A percentile compares a stretch with the other conserved stretches of the same genome.
Conservation (phyloP, 352 stramenopile species). For the Sclerospora graminicola region DNA sequence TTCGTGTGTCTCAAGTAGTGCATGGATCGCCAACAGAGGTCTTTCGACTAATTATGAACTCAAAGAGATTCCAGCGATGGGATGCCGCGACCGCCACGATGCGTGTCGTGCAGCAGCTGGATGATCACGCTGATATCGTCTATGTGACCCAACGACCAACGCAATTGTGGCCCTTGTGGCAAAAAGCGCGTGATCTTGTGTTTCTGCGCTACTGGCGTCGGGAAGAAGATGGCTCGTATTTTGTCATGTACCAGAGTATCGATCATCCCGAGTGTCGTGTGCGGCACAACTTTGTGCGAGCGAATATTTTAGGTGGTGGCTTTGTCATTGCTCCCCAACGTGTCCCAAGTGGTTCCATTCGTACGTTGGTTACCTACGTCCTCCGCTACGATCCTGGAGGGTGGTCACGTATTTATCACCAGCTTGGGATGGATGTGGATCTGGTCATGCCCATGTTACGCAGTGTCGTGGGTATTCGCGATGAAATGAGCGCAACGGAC, state of each 20-base stretch:
- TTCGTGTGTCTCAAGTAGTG: slow-evolving; percentile 77
- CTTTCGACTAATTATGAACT: slow-evolving; percentile 80
- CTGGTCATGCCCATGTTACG: slow-evolving; percentile 79
- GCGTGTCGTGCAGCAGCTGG: slow-evolving; percentile 76
- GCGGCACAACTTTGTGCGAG: slow-evolving; percentile 80
- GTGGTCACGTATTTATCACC: slow-evolving; percentile 77
- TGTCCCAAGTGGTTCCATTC: slow-evolving; percentile 61
- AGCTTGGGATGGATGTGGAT: slow-evolving; percentile 85
- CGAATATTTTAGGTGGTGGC: slow-evolving; percentile 62
- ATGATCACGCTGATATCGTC: slow-evolving; percentile 84
- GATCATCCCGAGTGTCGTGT: slow-evolving; percentile 79
- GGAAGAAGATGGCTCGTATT: slow-evolving; percentile 84
- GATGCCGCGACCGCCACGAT: slow-evolving; percentile 69
- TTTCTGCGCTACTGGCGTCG: slow-evolving; percentile 84
- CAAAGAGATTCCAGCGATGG: slow-evolving; percentile 76
- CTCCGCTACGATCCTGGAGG: slow-evolving; percentile 72
- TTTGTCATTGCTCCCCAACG: slow-evolving; percentile 83
- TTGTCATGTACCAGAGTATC: slow-evolving; percentile 87
- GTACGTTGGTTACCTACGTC: slow-evolving; percentile 75
- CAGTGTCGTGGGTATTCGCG: slow-evolving; percentile 73
- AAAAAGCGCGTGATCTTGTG: slow-evolving; percentile 78
- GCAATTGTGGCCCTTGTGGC: slow-evolving; percentile 79
- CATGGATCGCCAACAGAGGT: slow-evolving; percentile 77
- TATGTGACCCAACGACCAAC: slow-evolving; percentile 81
- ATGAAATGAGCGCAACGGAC: slow-evolving; percentile 73